Evolutionary conservation across 306 rosid species (phyloP), one percentile per base, ranked within the genome.

Genomic region (Gastrolobium villosum): DNA sequence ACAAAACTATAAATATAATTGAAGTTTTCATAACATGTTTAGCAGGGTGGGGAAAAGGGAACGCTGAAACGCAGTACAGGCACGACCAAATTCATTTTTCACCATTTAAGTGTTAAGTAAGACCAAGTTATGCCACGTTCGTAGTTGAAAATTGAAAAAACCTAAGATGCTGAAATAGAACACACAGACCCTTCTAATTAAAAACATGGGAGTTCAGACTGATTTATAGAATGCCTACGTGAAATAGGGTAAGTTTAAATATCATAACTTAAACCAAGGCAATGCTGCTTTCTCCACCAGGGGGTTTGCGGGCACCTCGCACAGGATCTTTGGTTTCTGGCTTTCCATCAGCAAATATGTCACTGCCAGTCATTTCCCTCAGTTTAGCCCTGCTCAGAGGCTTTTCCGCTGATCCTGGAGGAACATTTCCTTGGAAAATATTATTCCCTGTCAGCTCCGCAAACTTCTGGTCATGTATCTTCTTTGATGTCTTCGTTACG

Each of bases 241-340:
- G 68, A 79, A 76, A 66, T 6, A 35, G 39, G 20, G 46, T 37
- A 62, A 62, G 56, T 70, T 76, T 32, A 15, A 55, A n/a, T 34
- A 64, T 63, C 39, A 61, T 31, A 68, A 75, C 70, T 85, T 84
- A 95, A 69, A 95, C 83, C 88, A 95, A 88, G 77, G 90, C 81
- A 70, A 95, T 92, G 90, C 92, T 89, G 93, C 99, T 95, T 14
- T 88, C 96, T 20, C 99, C 99, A 15, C 99, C 99, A 0, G 99
- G 99, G 55, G 98, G 96, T 83, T 85, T 78, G 70, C 99, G 96
- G 10, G 92, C 94, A 50, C 99, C 97, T 5, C 93, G 93, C 10
- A 87, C 79, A 26, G 86, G 72, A 75, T 92, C 98, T 82, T 92
- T 93, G 28, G 73, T 80, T 88, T 86, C 85, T 5, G 90, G 79